Base-by-base conservation (phyloP, 495 filamentous ascomycete genomes). In the Neurospora sp. region DNA sequence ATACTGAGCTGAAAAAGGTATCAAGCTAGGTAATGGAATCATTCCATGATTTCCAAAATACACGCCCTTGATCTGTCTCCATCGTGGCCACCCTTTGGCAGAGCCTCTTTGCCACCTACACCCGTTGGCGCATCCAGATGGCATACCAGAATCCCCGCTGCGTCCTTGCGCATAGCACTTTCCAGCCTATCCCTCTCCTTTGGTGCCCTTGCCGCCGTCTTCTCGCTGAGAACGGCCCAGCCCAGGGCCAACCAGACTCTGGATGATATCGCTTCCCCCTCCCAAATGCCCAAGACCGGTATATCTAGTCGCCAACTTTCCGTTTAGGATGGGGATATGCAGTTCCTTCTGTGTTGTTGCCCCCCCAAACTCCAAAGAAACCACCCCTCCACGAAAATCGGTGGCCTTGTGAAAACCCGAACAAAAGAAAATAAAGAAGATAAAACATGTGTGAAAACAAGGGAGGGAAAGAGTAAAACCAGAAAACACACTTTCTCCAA, bases 401-500 rank as follows among this genome's bases (percentile, higher is more conserved):
- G 53, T 65, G 27, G 53, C 53, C 27, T 65, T 65, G 53, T 59
- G 4, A 18, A 65, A 65, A 65, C 53, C 53, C 22, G 27, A 65
- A 65, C 53, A 65, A 65, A 65, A 18, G 53, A 27, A 65, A 59
- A 59, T 38, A 12, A 12, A 37, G 27, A 59, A 65, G 27, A 39
- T 20, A 71, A 53, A 59, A 37, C 22, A 18, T 18, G 14, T 65
- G 27, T 65, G 53, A 65, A 65, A 18, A 65, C 53, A 65, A 65
- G 18, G 53, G 53, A 65, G 27, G 53, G 53, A 65, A 35, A 65
- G 53, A 12, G 53, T 31, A 18, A n/a, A 47, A 14, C 27, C 31
- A 31, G 12, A 70, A 70, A 53, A 71, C 8, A 35, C 44, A 71
- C 44, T 35, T 71, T 68, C 70, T 65, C 53, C 53, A 65, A 65